These are phyloP conservation scores for Candida pseudofarinosa DNA, from an alignment of 805 yeast genomes.

Conservation along the genomic window DNA sequence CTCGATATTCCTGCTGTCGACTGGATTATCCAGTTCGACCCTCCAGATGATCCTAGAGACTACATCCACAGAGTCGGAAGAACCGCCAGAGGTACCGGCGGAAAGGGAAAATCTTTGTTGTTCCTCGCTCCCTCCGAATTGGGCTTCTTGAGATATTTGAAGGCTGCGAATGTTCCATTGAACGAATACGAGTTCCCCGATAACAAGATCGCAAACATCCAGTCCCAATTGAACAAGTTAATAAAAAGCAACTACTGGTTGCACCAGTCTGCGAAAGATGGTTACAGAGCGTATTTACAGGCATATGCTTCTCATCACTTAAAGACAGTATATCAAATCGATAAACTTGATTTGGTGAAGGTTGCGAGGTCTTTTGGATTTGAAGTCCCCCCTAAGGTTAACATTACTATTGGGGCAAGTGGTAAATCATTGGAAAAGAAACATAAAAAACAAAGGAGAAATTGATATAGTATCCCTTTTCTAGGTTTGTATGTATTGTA, in stretches of 20 bases:
- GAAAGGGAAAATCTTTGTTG: constrained; percentile 92
- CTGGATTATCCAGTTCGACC: constrained; percentile 98
- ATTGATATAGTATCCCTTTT: constrained; percentile 7
- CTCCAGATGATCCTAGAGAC: constrained; percentile 99
- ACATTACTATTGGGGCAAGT: constrained; percentile 92
- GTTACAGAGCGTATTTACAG: constrained; percentile 93
- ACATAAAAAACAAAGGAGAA: constrained; percentile 42
- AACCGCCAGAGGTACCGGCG: constrained; percentile 90
- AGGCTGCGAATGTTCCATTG: constrained; percentile 95
- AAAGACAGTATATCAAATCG: constrained; percentile 94
- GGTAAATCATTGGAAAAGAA: constrained; percentile 57
- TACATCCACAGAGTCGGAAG: constrained; percentile 98
- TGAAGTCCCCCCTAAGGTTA: constrained; percentile 93
- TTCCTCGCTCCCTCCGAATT: constrained; percentile 90
- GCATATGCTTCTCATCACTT: constrained; percentile 96
- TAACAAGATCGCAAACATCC: constrained; percentile 93
- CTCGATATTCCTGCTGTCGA: constrained; percentile 97
- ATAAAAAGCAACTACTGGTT: constrained; percentile 90
- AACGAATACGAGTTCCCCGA: constrained; percentile 96
- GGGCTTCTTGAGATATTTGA: constrained; percentile 90
- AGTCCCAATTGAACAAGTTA: constrained; percentile 85
- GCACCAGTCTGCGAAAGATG: constrained; percentile 95
- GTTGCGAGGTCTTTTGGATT: constrained; percentile 96
- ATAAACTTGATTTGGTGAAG: constrained; percentile 87
- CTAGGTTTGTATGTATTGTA: constrained; percentile 1